These are phyloP conservation scores for Hibiscus mutabilis DNA, from an alignment of 345 rosid genomes.

Conservation along the genomic window DNA sequence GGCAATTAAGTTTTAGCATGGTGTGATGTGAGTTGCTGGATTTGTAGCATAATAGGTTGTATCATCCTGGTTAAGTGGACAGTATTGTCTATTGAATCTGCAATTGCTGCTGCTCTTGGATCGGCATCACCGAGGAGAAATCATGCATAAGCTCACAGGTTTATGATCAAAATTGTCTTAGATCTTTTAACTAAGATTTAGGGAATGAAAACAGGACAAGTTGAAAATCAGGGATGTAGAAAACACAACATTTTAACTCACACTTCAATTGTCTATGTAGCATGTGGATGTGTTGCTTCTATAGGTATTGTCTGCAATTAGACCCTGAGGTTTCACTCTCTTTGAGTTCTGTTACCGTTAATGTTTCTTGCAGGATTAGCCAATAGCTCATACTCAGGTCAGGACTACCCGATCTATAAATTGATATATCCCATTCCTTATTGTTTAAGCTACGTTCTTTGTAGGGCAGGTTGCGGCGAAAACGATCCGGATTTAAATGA, in stretches of 20 bases:
- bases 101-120: not conserved
- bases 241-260: not conserved
- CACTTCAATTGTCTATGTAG: not conserved
- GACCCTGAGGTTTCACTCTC: not conserved
- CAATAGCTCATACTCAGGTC: conserved; percentile 1
- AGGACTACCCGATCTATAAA: not conserved
- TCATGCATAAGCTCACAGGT: not conserved
- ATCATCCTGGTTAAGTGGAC: not conserved
- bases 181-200: not conserved
- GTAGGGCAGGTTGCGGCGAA: conserved; percentile 28
- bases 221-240: not conserved
- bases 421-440: not conserved
- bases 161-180: not conserved
- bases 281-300: not conserved
- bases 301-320: not conserved
- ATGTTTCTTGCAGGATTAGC: not conserved
- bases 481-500: conserved; percentile 23
- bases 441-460: not conserved
- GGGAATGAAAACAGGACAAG: not conserved
- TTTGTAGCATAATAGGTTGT: not conserved
- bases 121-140: not conserved
- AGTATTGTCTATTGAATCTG: not conserved
- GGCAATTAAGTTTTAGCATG: not conserved
- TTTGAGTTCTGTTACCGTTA: not conserved
- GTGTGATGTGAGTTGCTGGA: not conserved